Evolutionary conservation across 805 yeast species (phyloP), one percentile per base, ranked within the genome.

Genomic region (Schwanniomyces yamadae): DNA sequence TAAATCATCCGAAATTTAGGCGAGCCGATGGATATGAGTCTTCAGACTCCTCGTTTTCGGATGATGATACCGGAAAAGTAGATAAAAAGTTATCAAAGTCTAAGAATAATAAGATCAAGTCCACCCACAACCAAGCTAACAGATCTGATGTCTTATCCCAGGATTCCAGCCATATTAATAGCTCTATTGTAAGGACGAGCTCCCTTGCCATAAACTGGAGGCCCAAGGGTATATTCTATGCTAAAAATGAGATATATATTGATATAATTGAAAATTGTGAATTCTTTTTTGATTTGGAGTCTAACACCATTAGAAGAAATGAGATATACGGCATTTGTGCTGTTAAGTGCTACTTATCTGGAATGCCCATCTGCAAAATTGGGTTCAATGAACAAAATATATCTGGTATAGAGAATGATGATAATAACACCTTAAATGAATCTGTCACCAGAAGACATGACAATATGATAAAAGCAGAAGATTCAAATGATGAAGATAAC

Each of bases 121-220:
- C 72, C 14, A 66, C 72, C 1, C 63, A 59, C 30, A 66, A 66
- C 45, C 62, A 59, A 18, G 68, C 72, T 13, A 50, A 60, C 11
- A 56, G 46, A 9, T 44, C 65, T 2, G 69, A 63, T 38, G 55
- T 55, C 5, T 44, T 61, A 6, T 50, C 48, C 2, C 40, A 52
- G 14, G 57, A 52, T 17, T 37, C 43, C 8, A 31, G 40, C 14
- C 36, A 52, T 19, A 69, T 83, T 41, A 84, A 84, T 51, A 77
- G 86, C 22, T 75, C 87, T 27, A 80, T 91, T 11, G 73, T 89
- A 3, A 75, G 89, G 44, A 81, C 95, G 0, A 76, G 89, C 12
- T 83, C 89, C 8, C 82, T 79, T 66, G 57, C 69, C 1, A 60
- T 67, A 24, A 65, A 59, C 45, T 68, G 74, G 74, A 48, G 74